Evolutionary conservation across 2,329 filamentous ascomycete genomes (phyloP).

Genomic region (Aaosphaeria arxii): DNA sequence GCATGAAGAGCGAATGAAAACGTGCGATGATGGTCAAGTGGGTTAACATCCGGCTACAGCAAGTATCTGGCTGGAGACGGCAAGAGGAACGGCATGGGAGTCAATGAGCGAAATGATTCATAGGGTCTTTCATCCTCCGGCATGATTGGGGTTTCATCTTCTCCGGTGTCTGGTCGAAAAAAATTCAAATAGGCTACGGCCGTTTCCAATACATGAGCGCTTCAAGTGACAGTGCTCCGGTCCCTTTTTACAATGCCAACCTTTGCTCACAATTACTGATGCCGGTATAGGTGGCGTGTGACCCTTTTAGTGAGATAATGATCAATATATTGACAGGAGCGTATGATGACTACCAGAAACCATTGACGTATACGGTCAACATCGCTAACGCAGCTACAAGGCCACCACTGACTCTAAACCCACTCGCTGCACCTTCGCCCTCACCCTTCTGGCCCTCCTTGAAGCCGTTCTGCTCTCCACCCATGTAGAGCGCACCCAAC

Average conservation of each 20-base stretch:
- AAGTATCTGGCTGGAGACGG: conserved; percentile 16
- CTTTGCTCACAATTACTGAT: too few species aligned
- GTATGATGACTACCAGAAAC: too few species aligned
- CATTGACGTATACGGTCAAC: too few species aligned
- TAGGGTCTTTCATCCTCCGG: conserved; percentile 30
- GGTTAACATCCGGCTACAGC: conserved; percentile 2
- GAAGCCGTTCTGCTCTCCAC: conserved; percentile 19
- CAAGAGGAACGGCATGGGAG: conserved; percentile 36
- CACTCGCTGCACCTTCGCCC: conserved; percentile 2
- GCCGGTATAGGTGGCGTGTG: too few species aligned
- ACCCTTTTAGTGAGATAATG: too few species aligned
- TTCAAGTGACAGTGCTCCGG: too few species aligned
- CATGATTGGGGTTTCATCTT: conserved; percentile 39
- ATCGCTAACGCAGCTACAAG: neutral
- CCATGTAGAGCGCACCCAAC: conserved; percentile 32
- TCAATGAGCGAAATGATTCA: conserved; percentile 40
- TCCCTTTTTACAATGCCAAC: too few species aligned
- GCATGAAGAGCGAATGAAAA: conserved; percentile 37
- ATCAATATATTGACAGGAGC: too few species aligned
- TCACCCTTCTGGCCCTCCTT: conserved; percentile 28
- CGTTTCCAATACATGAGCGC: conserved; percentile 17
- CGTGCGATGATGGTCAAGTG: conserved; percentile 15
- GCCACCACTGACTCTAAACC: neutral
- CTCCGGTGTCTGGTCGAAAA: conserved; percentile 37
- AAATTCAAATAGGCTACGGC: conserved; percentile 31